Evolutionary conservation across 1,284 basidiomycete genomes (phyloP).

Genomic region (Melampsora occidentalis): DNA sequence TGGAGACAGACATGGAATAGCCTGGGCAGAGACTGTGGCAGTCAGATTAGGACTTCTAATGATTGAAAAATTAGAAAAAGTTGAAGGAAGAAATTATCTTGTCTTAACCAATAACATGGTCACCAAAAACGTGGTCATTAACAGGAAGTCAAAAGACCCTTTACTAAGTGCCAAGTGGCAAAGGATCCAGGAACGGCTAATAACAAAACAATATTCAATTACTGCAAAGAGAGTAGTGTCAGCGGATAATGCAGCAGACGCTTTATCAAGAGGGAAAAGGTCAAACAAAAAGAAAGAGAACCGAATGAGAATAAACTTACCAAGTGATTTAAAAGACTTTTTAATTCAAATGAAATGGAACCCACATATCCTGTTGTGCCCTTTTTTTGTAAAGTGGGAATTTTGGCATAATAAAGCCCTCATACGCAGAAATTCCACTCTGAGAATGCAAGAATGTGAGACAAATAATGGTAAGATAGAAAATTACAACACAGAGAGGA

Average conservation of each 20-base stretch:
- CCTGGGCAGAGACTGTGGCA: slow-evolving; percentile 15
- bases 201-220: background rate
- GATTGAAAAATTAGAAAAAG: background rate
- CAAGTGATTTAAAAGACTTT: too few relatives aligned
- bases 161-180: slow-evolving; percentile 9
- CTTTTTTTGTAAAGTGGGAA: too few relatives aligned
- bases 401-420: too few relatives aligned
- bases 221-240: slow-evolving; percentile 6
- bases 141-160: too few relatives aligned
- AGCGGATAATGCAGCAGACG: background rate
- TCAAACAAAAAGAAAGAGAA: too few relatives aligned
- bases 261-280: background rate
- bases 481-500: too few relatives aligned
- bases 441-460: too few relatives aligned
- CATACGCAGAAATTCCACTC: too few relatives aligned
- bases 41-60: background rate
- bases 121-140: background rate
- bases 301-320: too few relatives aligned
- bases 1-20: background rate
- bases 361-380: too few relatives aligned
- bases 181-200: background rate
- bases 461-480: too few relatives aligned
- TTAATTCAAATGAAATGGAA: too few relatives aligned
- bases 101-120: slow-evolving; percentile 17
- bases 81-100: background rate